These are phyloP conservation scores for Pestalotiopsis sp. DNA, from an alignment of 2,329 filamentous ascomycete species.

Conservation along the genomic window DNA sequence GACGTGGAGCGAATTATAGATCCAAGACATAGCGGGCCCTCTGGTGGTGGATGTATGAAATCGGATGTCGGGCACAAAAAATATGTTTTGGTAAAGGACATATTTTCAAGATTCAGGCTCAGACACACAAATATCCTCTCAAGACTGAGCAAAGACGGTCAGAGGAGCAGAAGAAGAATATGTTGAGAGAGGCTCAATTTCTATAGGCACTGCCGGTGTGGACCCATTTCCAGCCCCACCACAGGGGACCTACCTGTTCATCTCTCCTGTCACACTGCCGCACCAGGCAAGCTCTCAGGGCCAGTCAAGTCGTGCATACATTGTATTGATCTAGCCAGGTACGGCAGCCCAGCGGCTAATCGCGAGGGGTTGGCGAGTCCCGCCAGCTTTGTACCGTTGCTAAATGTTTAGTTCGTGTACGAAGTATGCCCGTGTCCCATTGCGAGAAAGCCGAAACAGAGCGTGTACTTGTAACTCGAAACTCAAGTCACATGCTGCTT, in stretches of 20 bases:
- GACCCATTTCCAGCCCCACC: too few species aligned
- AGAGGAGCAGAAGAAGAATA: too few species aligned
- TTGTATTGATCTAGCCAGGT: neutral
- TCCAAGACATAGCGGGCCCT: slow-evolving; percentile 27
- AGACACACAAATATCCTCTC: too few species aligned
- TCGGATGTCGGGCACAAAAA: slow-evolving; percentile 28
- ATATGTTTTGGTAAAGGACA: slow-evolving; percentile 25
- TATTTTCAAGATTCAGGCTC: slow-evolving; percentile 8
- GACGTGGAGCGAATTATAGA: slow-evolving; percentile 30
- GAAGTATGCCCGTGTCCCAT: neutral
- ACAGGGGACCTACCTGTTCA: too few species aligned
- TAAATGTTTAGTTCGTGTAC: too few species aligned
- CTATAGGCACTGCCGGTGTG: too few species aligned
- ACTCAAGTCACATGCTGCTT: neutral
- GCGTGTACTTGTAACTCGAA: neutral
- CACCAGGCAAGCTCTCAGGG: too few species aligned
- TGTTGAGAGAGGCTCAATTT: too few species aligned
- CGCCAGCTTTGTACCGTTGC: too few species aligned
- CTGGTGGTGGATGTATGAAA: slow-evolving; percentile 27
- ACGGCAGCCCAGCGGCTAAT: neutral
- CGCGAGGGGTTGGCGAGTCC: neutral
- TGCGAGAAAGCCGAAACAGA: neutral
- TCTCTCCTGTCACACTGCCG: too few species aligned
- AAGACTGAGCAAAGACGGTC: neutral
- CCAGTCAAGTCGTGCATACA: too few species aligned